A percentile compares a stretch with the other conserved stretches of the same genome.
These are phyloP conservation scores for Lactarius trivialis DNA, from an alignment of 768 basidiomycete genomes.

Conservation along the genomic window DNA sequence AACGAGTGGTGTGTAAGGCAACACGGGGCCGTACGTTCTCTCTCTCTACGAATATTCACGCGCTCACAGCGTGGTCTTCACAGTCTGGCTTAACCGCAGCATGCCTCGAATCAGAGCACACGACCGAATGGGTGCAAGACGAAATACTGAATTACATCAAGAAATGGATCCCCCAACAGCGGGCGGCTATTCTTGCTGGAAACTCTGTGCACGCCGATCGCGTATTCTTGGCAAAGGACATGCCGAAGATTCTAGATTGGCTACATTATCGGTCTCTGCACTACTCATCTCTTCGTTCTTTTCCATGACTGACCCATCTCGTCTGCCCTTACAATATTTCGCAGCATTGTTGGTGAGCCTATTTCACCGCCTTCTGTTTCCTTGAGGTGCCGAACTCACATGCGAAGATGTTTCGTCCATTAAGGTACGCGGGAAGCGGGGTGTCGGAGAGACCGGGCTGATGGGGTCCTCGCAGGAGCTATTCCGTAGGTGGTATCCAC, in stretches of 20 bases:
- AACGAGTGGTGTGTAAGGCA: slow-evolving; percentile 80
- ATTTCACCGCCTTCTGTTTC: not conserved
- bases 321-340: not conserved
- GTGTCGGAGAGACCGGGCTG: not conserved
- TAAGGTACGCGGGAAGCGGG: slow-evolving; percentile 41
- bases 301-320: slow-evolving; percentile 11
- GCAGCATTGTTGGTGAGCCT: slow-evolving; percentile 62
- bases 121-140: slow-evolving; percentile 50
- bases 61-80: not conserved
- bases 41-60: not conserved
- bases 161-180: slow-evolving; percentile 69
- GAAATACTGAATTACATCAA: slow-evolving; percentile 72
- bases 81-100: slow-evolving; percentile 80
- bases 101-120: slow-evolving; percentile 66
- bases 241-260: slow-evolving; percentile 77
- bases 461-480: slow-evolving; percentile 46
- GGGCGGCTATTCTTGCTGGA: slow-evolving; percentile 71
- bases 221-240: slow-evolving; percentile 62
- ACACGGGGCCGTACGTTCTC: slow-evolving; percentile 56
- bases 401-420: slow-evolving; percentile 72
- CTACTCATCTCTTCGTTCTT: not conserved
- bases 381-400: not conserved
- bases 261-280: slow-evolving; percentile 65
- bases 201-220: slow-evolving; percentile 82
- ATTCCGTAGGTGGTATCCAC: slow-evolving; percentile 64